Conservation (phyloP, 257 asterid genomes). For the Rauvolfia tetraphylla region DNA sequence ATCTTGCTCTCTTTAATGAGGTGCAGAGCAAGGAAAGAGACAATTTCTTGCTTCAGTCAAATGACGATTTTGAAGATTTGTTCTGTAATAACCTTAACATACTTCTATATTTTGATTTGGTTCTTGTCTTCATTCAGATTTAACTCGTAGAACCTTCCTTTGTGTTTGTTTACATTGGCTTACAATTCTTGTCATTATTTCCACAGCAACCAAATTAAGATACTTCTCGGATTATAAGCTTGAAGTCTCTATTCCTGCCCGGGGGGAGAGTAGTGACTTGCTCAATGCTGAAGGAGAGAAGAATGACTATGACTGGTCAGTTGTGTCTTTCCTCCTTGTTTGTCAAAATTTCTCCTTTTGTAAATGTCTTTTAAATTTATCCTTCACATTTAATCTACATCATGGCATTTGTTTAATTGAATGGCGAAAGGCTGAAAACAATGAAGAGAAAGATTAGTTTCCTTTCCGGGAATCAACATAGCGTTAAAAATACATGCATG, state of each 20-base stretch:
- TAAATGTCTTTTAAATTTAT: background rate
- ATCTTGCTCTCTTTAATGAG: conserved; percentile 90
- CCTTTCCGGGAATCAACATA: background rate
- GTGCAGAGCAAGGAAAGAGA: conserved; percentile 77
- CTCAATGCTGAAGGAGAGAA: conserved; percentile 86
- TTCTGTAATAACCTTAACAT: conserved; percentile 56
- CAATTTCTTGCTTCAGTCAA: conserved; percentile 78
- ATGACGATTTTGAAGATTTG: conserved; percentile 71
- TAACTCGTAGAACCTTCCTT: background rate
- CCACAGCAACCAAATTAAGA: conserved; percentile 64
- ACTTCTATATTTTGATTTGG: conserved; percentile 24
- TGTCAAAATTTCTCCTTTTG: conserved; percentile 4
- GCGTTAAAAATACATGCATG: background rate
- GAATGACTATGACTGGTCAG: conserved; percentile 94
- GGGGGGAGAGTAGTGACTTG: conserved; percentile 82
- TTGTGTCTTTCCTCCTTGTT: conserved; percentile 19
- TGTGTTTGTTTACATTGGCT: conserved; percentile 19
- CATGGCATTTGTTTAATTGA: background rate
- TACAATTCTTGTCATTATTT: conserved; percentile 27
- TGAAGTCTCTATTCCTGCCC: conserved; percentile 75
- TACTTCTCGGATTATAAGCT: conserved; percentile 60
- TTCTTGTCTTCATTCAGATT: conserved; percentile 1
- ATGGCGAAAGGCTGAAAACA: background rate
- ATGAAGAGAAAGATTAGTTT: background rate
- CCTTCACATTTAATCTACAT: background rate